Percentiles rank a stretch among this genome's conserved stretches.
Conservation (phyloP, 2,329 filamentous ascomycete species). For the Elsinoe arachidis region DNA sequence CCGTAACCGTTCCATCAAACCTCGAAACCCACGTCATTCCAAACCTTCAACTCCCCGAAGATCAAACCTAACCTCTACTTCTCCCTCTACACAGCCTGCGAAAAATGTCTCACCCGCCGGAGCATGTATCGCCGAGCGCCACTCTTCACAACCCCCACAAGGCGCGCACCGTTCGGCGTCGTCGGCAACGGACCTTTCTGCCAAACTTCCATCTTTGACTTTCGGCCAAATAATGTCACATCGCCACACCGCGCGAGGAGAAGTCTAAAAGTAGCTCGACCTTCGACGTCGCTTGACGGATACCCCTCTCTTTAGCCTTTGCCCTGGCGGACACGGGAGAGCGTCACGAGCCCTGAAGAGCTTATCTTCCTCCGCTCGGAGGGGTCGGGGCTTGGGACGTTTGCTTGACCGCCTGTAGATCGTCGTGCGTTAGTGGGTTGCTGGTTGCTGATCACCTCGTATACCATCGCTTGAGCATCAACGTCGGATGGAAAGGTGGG, state of each 20-base stretch:
- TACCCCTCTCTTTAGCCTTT: not conserved
- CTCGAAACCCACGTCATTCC: not conserved
- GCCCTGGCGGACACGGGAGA: not conserved
- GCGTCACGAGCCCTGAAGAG: constrained; percentile 6
- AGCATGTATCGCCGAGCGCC: not conserved
- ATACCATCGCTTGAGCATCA: constrained; percentile 1
- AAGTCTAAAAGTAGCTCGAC: not conserved
- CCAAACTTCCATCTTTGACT: not conserved
- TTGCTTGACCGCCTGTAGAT: not conserved
- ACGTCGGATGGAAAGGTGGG: not conserved
- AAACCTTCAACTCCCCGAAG: not conserved
- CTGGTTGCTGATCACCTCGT: constrained; percentile 5
- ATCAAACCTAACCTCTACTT: not conserved
- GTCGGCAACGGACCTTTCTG: not conserved
- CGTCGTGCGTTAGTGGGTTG: not conserved
- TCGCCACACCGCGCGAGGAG: not conserved
- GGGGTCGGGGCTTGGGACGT: not conserved
- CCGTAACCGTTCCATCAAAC: not conserved
- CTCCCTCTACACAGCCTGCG: not conserved
- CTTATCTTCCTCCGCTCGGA: not conserved
- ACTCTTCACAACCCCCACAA: not conserved
- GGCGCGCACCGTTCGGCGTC: not conserved
- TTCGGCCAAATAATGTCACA: not conserved
- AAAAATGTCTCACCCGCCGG: constrained; percentile 6
- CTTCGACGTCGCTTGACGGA: not conserved